Evolutionary conservation across 2,329 filamentous ascomycete species (phyloP).

Genomic region (Podosphaera fusca): DNA sequence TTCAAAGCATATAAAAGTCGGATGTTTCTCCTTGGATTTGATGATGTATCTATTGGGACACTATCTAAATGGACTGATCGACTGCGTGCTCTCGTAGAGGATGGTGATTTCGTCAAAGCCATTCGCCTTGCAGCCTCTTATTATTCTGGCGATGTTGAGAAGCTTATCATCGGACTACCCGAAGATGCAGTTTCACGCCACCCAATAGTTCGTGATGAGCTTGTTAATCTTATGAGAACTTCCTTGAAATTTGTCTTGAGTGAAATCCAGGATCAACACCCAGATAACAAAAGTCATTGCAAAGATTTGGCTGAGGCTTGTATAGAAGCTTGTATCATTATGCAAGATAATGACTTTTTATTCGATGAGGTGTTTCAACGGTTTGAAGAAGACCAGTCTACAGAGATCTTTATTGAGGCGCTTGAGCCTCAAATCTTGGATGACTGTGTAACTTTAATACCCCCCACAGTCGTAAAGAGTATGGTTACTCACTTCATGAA

Average conservation of each 20-base stretch:
- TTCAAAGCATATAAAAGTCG: conserved; percentile 88
- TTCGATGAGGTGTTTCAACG: conserved; percentile 81
- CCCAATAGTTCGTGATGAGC: conserved; percentile 62
- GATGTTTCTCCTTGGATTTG: conserved; percentile 80
- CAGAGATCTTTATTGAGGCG: conserved; percentile 63
- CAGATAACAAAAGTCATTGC: conserved; percentile 27
- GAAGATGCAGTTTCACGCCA: conserved; percentile 59
- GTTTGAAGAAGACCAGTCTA: conserved; percentile 55
- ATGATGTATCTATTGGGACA: conserved; percentile 73
- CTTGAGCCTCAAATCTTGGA: conserved; percentile 77
- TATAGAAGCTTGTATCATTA: conserved; percentile 59
- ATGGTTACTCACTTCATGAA: conserved; percentile 62
- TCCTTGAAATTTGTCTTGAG: conserved; percentile 77
- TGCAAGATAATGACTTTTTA: conserved; percentile 59
- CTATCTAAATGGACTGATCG: conserved; percentile 95
- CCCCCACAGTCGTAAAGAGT: conserved; percentile 66
- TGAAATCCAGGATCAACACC: conserved; percentile 23
- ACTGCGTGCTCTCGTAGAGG: conserved; percentile 80
- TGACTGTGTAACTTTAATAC: conserved; percentile 47
- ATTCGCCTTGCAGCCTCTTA: conserved; percentile 82
- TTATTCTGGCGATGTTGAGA: conserved; percentile 77
- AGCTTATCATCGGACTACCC: conserved; percentile 77
- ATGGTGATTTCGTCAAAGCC: conserved; percentile 83
- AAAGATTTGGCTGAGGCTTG: conserved; percentile 62
- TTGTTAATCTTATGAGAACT: conserved; percentile 81